Evolutionary conservation across 495 filamentous ascomycete species (phyloP), one percentile per base, ranked within the genome.

Genomic region (Trichodelitschia bisporula): DNA sequence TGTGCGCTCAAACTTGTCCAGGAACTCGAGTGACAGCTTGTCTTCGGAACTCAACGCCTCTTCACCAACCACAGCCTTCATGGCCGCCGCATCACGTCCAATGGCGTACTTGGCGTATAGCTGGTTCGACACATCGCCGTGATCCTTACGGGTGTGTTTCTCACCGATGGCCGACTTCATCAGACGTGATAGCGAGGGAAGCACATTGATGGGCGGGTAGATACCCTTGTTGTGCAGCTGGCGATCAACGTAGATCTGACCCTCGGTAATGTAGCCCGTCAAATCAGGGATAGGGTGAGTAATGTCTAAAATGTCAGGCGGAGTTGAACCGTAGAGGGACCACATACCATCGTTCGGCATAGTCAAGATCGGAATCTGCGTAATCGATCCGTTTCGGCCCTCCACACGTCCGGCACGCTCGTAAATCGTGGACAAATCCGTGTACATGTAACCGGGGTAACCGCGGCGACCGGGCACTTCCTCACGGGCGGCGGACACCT

Each of bases 381-480:
- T 99, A 48, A 99, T 99, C 30, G 84, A 93, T 29, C 89, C 89
- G 47, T 93, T 91, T 38, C 89, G 77, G 36, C 89, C 89, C 48
- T 89, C 64, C 18, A 99, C 89, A 71, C 89, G 89, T 44, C 89
- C 89, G 45, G 89, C 89, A 59, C 89, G 80, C 54, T 99, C 89
- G 59, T 99, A 99, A 44, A 99, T 86, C 42, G 89, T 99, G 29
- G 89, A 91, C 66, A 99, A 75, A 71, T 99, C 89, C 33, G 89
- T 99, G 62, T 99, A 99, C 89, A 99, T 99, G 64, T 99, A 99
- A 79, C 89, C 89, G 30, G 89, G 89, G 60, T 90, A 99, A 61
- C 89, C 89, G 66, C 89, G 82, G 54, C 89, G 84, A 62, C 89
- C 89, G 35, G 89, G 89, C 26, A 99, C 89, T 76, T 99, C 89